Percentiles rank a stretch among this genome's conserved stretches.
Evolutionary conservation across 75 land plant species (phyloP).

Genomic region (Pinus taeda): DNA sequence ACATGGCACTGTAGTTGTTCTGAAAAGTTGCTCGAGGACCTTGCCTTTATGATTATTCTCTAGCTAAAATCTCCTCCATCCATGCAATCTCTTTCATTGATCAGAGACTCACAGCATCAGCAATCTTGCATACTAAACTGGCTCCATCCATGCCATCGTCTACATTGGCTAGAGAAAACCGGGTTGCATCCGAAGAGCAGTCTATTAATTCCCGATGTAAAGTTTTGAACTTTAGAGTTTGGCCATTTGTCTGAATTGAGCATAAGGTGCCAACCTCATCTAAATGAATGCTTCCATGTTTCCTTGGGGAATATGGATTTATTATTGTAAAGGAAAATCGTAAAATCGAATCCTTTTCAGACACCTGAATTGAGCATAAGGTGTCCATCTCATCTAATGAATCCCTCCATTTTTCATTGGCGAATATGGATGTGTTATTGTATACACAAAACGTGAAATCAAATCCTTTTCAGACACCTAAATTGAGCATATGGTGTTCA

Average conservation of each 20-base stretch:
- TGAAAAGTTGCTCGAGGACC: constrained; percentile 39
- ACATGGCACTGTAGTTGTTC: constrained; percentile 41
- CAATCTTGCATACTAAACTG: constrained; percentile 85
- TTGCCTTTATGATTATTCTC: constrained; percentile 46
- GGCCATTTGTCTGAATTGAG: constrained; percentile 93
- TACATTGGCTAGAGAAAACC: constrained; percentile 89
- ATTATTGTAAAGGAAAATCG: constrained; percentile 80
- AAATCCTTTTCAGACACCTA: too few species aligned
- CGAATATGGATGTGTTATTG: too few species aligned
- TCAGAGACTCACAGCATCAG: constrained; percentile 86
- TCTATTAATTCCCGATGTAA: constrained; percentile 63
- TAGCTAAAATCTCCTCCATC: constrained; percentile 77
- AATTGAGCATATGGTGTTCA: constrained; percentile 84
- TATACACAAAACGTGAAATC: too few species aligned
- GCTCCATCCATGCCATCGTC: constrained; percentile 95
- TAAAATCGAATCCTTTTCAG: constrained; percentile 83
- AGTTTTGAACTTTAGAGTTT: constrained; percentile 89
- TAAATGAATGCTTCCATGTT: constrained; percentile 75
- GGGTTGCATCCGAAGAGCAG: constrained; percentile 88
- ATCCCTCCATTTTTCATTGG: too few species aligned
- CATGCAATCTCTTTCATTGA: constrained; percentile 83
- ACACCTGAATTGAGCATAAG: constrained; percentile 29
- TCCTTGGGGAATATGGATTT: constrained; percentile 68
- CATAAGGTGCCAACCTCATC: constrained; percentile 87
- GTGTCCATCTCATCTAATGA: too few species aligned